These are phyloP conservation scores for Testicularia cyperi DNA, from an alignment of 1,284 basidiomycete species.

Conservation along the genomic window DNA sequence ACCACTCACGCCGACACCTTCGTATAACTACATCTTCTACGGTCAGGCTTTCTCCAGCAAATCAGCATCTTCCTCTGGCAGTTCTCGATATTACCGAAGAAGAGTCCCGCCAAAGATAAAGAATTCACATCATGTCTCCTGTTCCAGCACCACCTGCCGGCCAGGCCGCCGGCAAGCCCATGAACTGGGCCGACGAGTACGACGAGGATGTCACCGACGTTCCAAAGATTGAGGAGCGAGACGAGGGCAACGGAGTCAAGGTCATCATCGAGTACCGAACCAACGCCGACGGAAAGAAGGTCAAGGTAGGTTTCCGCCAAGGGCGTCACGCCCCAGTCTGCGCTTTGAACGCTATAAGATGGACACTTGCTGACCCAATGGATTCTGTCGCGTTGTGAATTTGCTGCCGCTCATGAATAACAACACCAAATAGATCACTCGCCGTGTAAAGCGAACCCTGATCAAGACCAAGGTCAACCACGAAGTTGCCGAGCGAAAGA, in stretches of 20 bases:
- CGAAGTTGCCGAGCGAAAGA: constrained; percentile 86
- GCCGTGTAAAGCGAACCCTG: constrained; percentile 81
- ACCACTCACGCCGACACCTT: too few species aligned
- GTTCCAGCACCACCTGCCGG: constrained; percentile 32
- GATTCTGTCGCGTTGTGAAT: too few species aligned
- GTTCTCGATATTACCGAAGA: too few species aligned
- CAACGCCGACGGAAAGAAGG: constrained; percentile 90
- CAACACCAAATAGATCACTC: constrained; percentile 70
- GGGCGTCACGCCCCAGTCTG: too few species aligned
- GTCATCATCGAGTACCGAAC: constrained; percentile 79
- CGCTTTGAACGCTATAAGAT: too few species aligned
- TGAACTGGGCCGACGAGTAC: constrained; percentile 59
- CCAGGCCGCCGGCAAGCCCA: constrained; percentile 36
- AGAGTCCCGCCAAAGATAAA: not conserved
- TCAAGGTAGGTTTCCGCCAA: constrained; percentile 77
- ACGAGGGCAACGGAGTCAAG: constrained; percentile 85
- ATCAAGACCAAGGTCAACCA: constrained; percentile 93
- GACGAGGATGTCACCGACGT: constrained; percentile 43
- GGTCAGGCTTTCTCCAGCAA: too few species aligned
- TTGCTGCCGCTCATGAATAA: too few species aligned
- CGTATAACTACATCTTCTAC: too few species aligned
- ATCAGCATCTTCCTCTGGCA: too few species aligned
- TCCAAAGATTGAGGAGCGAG: constrained; percentile 64
- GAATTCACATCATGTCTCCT: constrained; percentile 21
- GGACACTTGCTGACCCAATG: too few species aligned